Conservation (phyloP, 2,329 filamentous ascomycete genomes). For the Xylaria sp. region DNA sequence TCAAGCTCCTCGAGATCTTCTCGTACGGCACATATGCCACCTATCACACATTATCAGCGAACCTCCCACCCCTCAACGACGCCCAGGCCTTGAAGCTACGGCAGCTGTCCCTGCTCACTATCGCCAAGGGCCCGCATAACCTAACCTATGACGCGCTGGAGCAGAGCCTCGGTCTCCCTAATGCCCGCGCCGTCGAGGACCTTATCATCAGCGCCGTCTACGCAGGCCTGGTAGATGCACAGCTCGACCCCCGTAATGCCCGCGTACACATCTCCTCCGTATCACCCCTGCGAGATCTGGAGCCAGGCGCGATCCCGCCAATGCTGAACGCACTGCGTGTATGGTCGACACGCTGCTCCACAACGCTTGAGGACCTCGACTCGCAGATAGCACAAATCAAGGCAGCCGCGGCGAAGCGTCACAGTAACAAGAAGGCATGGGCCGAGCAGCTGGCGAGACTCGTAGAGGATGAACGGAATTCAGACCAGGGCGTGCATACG, state of each 20-base stretch:
- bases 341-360: conserved; percentile 83
- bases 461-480: conserved; percentile 56
- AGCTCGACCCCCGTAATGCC: conserved; percentile 81
- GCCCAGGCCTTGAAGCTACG: conserved; percentile 86
- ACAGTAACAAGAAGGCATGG: conserved; percentile 60
- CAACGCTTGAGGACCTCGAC: conserved; percentile 79
- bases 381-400: conserved; percentile 76
- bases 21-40: conserved; percentile 88
- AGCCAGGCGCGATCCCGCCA: conserved; percentile 73
- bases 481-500: conserved; percentile 36
- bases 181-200: conserved; percentile 78
- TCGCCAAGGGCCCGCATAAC: conserved; percentile 73
- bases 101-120: conserved; percentile 86
- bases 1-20: conserved; percentile 85
- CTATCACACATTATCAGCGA: conserved; percentile 63
- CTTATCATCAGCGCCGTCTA: conserved; percentile 91
- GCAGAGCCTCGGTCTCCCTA: conserved; percentile 71
- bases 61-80: conserved; percentile 76
- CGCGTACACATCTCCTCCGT: conserved; percentile 82
- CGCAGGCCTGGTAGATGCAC: conserved; percentile 81
- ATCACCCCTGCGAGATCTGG: conserved; percentile 85
- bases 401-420: conserved; percentile 63
- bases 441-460: conserved; percentile 60
- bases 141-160: conserved; percentile 80
- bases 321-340: conserved; percentile 75